Evolutionary conservation across 371 early-diverging fungal genomes (phyloP), one percentile per base, ranked within the genome.

Genomic region (Zychaea mexicana): DNA sequence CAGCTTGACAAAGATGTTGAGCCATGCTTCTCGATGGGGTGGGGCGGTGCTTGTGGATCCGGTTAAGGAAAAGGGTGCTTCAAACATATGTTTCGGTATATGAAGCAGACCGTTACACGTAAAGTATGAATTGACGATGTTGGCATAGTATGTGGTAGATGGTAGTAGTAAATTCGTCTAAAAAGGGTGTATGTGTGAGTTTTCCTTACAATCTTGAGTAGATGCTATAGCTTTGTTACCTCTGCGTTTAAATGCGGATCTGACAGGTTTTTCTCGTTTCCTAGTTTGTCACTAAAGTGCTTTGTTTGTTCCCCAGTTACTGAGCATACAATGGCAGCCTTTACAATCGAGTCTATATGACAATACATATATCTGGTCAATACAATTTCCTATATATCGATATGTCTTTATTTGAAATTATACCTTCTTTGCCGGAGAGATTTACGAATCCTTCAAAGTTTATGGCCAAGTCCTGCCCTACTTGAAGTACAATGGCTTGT

Each of bases 391-490:
- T 46, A 1, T 7, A 21, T 46, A 46, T 46, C n/a, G 19, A 2
- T 9, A 46, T 21, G n/a, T 46, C 17, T 46, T n/a, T 6, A 46
- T 45, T 57, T 26, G 2, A 36, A 46, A 7, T 17, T 19, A 13
- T 49, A 49, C 49, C 49, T 13, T 49, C 49, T 49, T 49, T 49
- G 19, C 49, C 49, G 10, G 49, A 49, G 9, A 49, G 26, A 22
- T 77, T 64, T 7, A 77, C 67, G 17, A 77, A 62, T 0, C 78
- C 78, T 67, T 77, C 74, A 47, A 77, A 74, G 26, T 74, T 70
- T 22, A 77, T 68, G 7, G 74, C 63, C 19, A 77, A 57, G 27
- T 72, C 73, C 53, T 72, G 69, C 24, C 61, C 61, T 33, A 64
- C 26, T 30, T 67, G 62, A 6, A 77, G 57, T 12, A 56, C 52